Evolutionary conservation across 2,329 filamentous ascomycete species (phyloP).

Genomic region (Colletotrichum coccodes): DNA sequence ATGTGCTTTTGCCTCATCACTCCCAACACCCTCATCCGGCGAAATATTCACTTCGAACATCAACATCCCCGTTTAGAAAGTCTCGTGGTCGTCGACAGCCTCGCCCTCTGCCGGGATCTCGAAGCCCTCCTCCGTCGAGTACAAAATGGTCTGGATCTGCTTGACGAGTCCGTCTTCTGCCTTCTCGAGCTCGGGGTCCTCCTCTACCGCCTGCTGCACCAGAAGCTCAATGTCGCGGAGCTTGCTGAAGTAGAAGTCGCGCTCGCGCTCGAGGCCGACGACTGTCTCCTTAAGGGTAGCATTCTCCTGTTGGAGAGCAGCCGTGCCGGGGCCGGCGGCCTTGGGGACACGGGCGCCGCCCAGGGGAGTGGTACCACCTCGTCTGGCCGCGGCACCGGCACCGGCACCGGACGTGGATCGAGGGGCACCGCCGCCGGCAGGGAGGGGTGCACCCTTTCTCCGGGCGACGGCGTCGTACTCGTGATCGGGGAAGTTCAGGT

Average conservation of each 20-base stretch:
- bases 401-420: slow-evolving; percentile 60
- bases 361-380: slow-evolving; percentile 71
- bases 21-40: slow-evolving; percentile 14
- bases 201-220: slow-evolving; percentile 91
- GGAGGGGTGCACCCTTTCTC: slow-evolving; percentile 78
- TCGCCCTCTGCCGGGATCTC: slow-evolving; percentile 88
- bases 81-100: slow-evolving; percentile 80
- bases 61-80: slow-evolving; percentile 62
- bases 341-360: slow-evolving; percentile 58
- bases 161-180: slow-evolving; percentile 92
- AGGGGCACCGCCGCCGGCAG: slow-evolving; percentile 57
- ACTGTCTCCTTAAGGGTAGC: slow-evolving; percentile 93
- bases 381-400: slow-evolving; percentile 60
- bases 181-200: slow-evolving; percentile 92
- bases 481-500: slow-evolving; percentile 96
- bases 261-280: slow-evolving; percentile 91
- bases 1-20: slow-evolving; percentile 19
- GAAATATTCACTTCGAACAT: neutral
- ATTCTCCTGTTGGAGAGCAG: slow-evolving; percentile 87
- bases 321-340: slow-evolving; percentile 63
- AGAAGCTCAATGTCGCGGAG: slow-evolving; percentile 95
- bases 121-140: slow-evolving; percentile 94
- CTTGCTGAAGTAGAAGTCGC: slow-evolving; percentile 99
- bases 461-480: slow-evolving; percentile 93
- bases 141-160: slow-evolving; percentile 95